phyloP scores from a whole-genome alignment of 1,284 basidiomycete species.

The Cutaneotrichosporon dermatis region DNA sequence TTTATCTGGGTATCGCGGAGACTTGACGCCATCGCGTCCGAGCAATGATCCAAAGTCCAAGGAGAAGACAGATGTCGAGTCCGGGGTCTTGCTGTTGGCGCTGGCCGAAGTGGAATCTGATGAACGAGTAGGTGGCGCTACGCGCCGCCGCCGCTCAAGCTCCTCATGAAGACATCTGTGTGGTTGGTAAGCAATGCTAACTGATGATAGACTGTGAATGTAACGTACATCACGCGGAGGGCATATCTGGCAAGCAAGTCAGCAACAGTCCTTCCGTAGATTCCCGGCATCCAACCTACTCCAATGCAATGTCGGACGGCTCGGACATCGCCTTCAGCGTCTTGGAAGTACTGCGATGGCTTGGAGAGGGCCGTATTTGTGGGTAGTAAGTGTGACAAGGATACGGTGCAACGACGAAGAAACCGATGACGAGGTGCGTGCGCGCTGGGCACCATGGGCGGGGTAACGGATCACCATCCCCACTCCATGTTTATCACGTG shows the following conservation, averaged over 20 bases:
- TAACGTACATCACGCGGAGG: slow-evolving; percentile 36
- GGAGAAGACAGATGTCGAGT: slow-evolving; percentile 27
- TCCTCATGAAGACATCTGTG: slow-evolving; percentile 30
- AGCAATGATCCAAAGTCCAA: slow-evolving; percentile 37
- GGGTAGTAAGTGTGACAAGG: too few relatives aligned
- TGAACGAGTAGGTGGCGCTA: slow-evolving; percentile 4
- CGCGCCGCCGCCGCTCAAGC: slow-evolving; percentile 19
- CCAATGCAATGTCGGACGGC: background rate
- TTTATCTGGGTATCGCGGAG: slow-evolving; percentile 87
- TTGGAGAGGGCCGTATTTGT: too few relatives aligned
- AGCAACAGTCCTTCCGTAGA: background rate
- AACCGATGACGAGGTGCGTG: too few relatives aligned
- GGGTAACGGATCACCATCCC: too few relatives aligned
- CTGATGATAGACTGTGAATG: too few relatives aligned
- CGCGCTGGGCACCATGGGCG: too few relatives aligned
- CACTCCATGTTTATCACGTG: too few relatives aligned
- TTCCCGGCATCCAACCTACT: background rate
- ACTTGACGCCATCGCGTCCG: slow-evolving; percentile 53
- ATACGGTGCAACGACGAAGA: too few relatives aligned
- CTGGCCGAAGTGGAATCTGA: background rate
- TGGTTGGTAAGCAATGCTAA: background rate
- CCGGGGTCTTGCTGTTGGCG: slow-evolving; percentile 7
- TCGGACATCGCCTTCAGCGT: background rate
- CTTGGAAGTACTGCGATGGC: too few relatives aligned
- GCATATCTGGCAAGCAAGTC: slow-evolving; percentile 25